Percentiles rank a stretch among this genome's conserved stretches.
These are phyloP conservation scores for Aureobasidium subglaciale DNA, from an alignment of 2,329 filamentous ascomycete species.

Conservation along the genomic window DNA sequence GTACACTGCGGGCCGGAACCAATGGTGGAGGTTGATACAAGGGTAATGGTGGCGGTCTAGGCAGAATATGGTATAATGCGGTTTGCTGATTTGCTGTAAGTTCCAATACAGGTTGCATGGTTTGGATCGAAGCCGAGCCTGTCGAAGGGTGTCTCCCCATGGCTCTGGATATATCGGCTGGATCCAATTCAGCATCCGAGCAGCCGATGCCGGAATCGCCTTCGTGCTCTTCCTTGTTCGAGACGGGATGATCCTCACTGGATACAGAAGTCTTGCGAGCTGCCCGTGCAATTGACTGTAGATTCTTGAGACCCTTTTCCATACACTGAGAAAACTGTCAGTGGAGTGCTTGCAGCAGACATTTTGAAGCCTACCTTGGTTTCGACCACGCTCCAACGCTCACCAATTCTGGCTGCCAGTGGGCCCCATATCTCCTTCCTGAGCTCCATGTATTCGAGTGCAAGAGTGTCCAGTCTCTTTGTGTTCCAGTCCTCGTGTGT, in stretches of 20 bases:
- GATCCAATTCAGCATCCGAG: slow-evolving; percentile 41
- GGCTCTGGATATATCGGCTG: not conserved
- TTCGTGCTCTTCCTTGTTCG: slow-evolving; percentile 37
- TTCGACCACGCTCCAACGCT: slow-evolving; percentile 63
- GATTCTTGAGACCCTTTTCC: slow-evolving; percentile 74
- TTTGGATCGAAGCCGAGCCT: not conserved
- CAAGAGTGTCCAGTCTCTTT: slow-evolving; percentile 65
- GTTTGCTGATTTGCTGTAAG: not conserved
- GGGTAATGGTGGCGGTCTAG: slow-evolving; percentile 22
- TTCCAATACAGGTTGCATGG: not conserved
- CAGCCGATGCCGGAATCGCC: slow-evolving; percentile 65
- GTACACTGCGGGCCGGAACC: slow-evolving; percentile 1
- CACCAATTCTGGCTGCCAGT: slow-evolving; percentile 55
- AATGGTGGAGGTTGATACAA: slow-evolving; percentile 30
- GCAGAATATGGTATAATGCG: not conserved
- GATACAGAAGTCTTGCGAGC: slow-evolving; percentile 55
- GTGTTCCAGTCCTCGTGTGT: slow-evolving; percentile 73
- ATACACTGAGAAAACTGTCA: slow-evolving; percentile 54
- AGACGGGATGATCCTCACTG: slow-evolving; percentile 30
- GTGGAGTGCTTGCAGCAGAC: slow-evolving; percentile 21
- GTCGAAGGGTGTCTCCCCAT: not conserved
- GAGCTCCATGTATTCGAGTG: slow-evolving; percentile 70
- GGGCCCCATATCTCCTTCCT: slow-evolving; percentile 75
- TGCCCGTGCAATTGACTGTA: slow-evolving; percentile 62
- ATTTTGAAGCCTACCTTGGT: slow-evolving; percentile 58